Evolutionary conservation across 1,284 basidiomycete genomes (phyloP).

Genomic region (Ustilago loliicola): DNA sequence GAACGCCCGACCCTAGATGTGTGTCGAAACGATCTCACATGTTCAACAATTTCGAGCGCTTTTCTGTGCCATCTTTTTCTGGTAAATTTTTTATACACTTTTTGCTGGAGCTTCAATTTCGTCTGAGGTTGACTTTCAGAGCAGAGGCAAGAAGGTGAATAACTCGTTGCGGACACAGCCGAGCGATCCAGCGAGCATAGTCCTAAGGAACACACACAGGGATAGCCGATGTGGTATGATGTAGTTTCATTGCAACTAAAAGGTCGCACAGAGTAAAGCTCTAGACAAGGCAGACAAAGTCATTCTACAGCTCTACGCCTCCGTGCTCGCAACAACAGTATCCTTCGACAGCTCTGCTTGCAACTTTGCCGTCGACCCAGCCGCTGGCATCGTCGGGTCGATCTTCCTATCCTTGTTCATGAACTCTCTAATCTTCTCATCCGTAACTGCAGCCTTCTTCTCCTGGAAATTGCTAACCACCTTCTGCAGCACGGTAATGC

Average conservation of each 20-base stretch:
- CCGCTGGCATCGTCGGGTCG: slow-evolving; percentile 50
- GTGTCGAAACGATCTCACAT: slow-evolving; percentile 1
- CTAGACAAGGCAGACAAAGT: background rate
- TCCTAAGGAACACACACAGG: background rate
- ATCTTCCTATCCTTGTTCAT: slow-evolving; percentile 90
- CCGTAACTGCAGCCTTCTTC: slow-evolving; percentile 85
- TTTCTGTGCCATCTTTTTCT: slow-evolving; percentile 1
- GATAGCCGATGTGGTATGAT: background rate
- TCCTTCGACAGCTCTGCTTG: slow-evolving; percentile 47
- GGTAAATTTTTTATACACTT: background rate
- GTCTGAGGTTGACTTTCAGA: background rate
- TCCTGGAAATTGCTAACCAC: slow-evolving; percentile 91
- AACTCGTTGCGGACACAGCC: too few relatives aligned
- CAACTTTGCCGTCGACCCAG: slow-evolving; percentile 52
- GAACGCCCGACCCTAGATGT: too few relatives aligned
- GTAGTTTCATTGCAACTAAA: background rate
- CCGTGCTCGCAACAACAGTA: slow-evolving; percentile 37
- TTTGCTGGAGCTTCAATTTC: background rate
- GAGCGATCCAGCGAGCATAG: too few relatives aligned
- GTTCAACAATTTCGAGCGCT: background rate
- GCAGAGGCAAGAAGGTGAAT: too few relatives aligned
- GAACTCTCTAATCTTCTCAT: slow-evolving; percentile 81
- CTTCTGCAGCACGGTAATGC: slow-evolving; percentile 85
- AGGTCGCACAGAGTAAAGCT: too few relatives aligned
- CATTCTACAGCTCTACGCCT: slow-evolving; percentile 4